A percentile compares a stretch with the other conserved stretches of the same genome.
Conservation (phyloP, 495 filamentous ascomycete species). For the Penicillium robsamsonii region DNA sequence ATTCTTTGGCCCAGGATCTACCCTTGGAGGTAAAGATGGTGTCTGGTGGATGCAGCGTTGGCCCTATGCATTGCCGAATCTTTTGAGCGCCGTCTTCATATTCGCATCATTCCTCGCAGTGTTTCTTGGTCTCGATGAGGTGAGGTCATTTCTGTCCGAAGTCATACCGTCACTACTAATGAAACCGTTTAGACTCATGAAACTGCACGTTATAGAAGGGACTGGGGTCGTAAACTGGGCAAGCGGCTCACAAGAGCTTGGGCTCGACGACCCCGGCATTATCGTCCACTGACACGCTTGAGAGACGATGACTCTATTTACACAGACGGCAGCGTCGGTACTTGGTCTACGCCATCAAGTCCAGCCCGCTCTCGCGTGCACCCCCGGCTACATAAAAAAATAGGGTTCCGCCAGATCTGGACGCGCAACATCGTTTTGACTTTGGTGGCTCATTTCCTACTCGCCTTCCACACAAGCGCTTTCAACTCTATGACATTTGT, state of each 20-base stretch:
- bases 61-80: slow-evolving; percentile 63
- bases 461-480: slow-evolving; percentile 71
- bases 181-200: slow-evolving; percentile 46
- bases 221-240: slow-evolving; percentile 51
- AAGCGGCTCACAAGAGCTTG: slow-evolving; percentile 39
- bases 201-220: slow-evolving; percentile 40
- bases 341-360: slow-evolving; percentile 31
- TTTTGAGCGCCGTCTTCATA: slow-evolving; percentile 58
- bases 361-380: slow-evolving; percentile 21
- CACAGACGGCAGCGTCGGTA: slow-evolving; percentile 29
- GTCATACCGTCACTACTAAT: slow-evolving; percentile 8
- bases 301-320: slow-evolving; percentile 34
- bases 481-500: slow-evolving; percentile 74
- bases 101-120: slow-evolving; percentile 45
- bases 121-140: slow-evolving; percentile 60
- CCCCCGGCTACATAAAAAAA: slow-evolving; percentile 27
- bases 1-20: slow-evolving; percentile 61
- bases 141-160: slow-evolving; percentile 20
- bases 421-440: slow-evolving; percentile 61
- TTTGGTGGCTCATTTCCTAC: slow-evolving; percentile 60
- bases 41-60: slow-evolving; percentile 60
- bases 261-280: slow-evolving; percentile 26
- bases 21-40: slow-evolving; percentile 49
- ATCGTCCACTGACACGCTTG: slow-evolving; percentile 29
- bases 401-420: slow-evolving; percentile 59